Conservation (phyloP, 306 rosid species). For the Gynostemma pentaphyllum region DNA sequence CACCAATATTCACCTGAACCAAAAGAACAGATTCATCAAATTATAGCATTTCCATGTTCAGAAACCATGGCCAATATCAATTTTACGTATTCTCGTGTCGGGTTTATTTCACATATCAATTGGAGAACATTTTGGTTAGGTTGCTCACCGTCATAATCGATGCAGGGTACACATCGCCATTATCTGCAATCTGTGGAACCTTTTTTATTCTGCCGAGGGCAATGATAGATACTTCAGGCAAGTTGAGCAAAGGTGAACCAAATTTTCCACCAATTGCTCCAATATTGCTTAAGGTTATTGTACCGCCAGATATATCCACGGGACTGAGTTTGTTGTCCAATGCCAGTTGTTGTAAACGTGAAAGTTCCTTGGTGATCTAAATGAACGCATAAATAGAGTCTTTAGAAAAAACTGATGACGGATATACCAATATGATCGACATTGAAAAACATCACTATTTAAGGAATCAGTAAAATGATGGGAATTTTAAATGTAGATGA, state of each 20-base stretch:
- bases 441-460: not conserved
- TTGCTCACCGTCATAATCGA: conserved; percentile 75
- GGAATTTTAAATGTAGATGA: not conserved
- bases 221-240: conserved; percentile 84
- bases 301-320: conserved; percentile 66
- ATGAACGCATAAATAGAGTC: not conserved
- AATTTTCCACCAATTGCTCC: conserved; percentile 94
- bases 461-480: not conserved
- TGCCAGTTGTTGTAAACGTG: conserved; percentile 70
- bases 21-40: not conserved
- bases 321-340: conserved; percentile 67
- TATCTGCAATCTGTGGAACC: conserved; percentile 48
- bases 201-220: conserved; percentile 84
- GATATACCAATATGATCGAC: not conserved
- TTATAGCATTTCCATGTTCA: not conserved
- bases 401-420: not conserved
- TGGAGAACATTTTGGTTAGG: not conserved
- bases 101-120: not conserved
- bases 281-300: conserved; percentile 78
- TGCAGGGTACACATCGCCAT: conserved; percentile 56
- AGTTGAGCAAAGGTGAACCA: conserved; percentile 89
- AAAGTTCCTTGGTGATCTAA: conserved; percentile 81
- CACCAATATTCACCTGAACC: conserved; percentile 76
- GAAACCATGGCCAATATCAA: not conserved
- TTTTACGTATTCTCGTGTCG: too few species aligned